Evolutionary conservation across 345 rosid species (phyloP), one percentile per base, ranked within the genome.

Genomic region (Melastoma malabathricum): DNA sequence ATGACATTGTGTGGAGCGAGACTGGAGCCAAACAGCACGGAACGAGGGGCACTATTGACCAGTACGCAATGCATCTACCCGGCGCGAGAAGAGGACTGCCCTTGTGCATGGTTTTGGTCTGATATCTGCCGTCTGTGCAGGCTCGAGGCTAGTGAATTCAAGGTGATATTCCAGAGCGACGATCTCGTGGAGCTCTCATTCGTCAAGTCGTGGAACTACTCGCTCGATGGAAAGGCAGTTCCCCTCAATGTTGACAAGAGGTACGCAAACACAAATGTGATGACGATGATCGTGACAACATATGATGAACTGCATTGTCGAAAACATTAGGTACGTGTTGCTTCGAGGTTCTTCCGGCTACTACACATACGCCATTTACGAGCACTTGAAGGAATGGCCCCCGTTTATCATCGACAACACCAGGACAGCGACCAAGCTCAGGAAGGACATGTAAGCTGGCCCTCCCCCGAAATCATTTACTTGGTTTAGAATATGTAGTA

Each of bases 281-380:
- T 18, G 41, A 31, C 27, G 53, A 23, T 10, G 4, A 31, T 34
- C 19, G 17, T 27, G 20, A 15, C 1, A 13, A 15, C 44, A 1
- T 20, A 43, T 31, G 54, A 43, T 27, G 43, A 51, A 27, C 31
- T 27, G 10, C 2, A 31, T 15, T 56, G 44, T 16, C 48, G 18
- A 29, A 23, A 22, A 23, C 7, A 16, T 39, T 68, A 86, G 94
- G 80, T 90, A 80, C 57, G 70, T 84, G 47, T 63, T 90, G 86
- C 84, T 90, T 44, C 71, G 81, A 3, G 78, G 77, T 23, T 78
- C 82, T 13, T 82, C 94, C 0, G 98, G 96, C 18, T 80, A 81
- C 70, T 90, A 86, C 72, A 69, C 92, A 2, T 86, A 86, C n/a
- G 89, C 94, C 48, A 80, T 80, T 54, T 90, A 73, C 1, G 89